Percentiles rank a stretch among this genome's conserved stretches.
Evolutionary conservation across 768 basidiomycete genomes (phyloP).

Genomic region (Leucosporidium scottii): DNA sequence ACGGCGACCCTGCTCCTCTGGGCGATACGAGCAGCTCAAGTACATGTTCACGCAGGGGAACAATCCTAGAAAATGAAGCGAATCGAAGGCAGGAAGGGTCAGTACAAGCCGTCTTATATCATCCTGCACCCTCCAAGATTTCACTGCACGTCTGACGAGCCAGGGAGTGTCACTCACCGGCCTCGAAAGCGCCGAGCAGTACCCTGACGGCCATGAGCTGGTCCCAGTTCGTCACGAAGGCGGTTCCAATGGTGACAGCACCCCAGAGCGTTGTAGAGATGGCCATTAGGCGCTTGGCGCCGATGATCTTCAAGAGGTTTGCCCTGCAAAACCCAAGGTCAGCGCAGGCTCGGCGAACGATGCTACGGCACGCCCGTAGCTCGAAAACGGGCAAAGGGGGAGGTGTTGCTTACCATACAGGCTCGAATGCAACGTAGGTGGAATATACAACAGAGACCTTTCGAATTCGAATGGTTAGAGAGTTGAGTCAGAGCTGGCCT

Average conservation of each 20-base stretch:
- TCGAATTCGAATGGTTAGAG: too few species aligned
- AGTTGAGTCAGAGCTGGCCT: too few species aligned
- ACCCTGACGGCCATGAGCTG: conserved; percentile 34
- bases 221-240: conserved; percentile 29
- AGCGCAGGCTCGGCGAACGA: not conserved
- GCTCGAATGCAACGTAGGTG: conserved; percentile 2
- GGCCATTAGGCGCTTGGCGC: not conserved
- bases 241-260: conserved; percentile 29
- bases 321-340: not conserved
- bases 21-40: not conserved
- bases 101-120: too few species aligned
- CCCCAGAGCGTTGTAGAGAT: conserved; percentile 14
- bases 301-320: not conserved
- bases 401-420: not conserved
- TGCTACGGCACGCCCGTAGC: too few species aligned
- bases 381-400: too few species aligned
- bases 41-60: conserved; percentile 4
- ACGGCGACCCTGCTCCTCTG: not conserved
- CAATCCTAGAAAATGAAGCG: not conserved
- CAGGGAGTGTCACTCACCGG: too few species aligned
- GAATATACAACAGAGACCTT: not conserved
- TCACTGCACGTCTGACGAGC: too few species aligned
- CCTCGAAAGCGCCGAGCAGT: conserved; percentile 29
- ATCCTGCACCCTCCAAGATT: too few species aligned
- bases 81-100: not conserved